phyloP scores from a whole-genome alignment of 768 basidiomycete species.

The Psilocybe azurescens region DNA sequence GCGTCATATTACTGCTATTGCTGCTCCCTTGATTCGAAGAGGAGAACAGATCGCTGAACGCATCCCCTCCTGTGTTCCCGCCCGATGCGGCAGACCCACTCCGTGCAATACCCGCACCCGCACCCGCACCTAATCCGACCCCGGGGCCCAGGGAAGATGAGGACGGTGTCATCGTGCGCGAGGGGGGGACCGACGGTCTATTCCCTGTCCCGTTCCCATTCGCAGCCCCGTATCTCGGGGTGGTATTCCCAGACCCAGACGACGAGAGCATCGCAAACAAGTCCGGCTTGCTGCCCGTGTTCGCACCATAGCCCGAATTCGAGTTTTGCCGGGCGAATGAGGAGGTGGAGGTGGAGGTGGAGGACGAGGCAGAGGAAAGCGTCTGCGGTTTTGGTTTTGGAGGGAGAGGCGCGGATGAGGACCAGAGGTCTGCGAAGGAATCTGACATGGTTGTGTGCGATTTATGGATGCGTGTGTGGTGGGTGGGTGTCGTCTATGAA shows the following conservation, averaged over 20 bases:
- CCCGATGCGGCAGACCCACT: conserved; percentile 31
- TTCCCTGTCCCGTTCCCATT: background rate
- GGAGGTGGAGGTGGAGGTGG: conserved; percentile 21
- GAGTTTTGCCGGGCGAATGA: conserved; percentile 8
- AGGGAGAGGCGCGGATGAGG: conserved; percentile 62
- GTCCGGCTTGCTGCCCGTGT: conserved; percentile 21
- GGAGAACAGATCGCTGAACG: conserved; percentile 74
- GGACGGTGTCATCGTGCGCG: conserved; percentile 18
- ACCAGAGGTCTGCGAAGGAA: conserved; percentile 82
- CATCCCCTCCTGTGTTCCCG: conserved; percentile 52
- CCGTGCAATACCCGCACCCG: background rate
- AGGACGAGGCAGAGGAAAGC: conserved; percentile 40
- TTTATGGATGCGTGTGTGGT: background rate
- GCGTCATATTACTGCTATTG: conserved; percentile 53
- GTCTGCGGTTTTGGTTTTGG: conserved; percentile 44
- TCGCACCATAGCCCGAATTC: background rate
- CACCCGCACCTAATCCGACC: background rate
- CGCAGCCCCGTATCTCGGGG: conserved; percentile 9
- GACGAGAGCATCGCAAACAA: conserved; percentile 29
- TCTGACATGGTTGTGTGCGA: conserved; percentile 55
- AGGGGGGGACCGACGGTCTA: background rate
- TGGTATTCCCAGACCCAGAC: conserved; percentile 12
- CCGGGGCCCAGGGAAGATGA: conserved; percentile 17
- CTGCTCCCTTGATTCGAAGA: conserved; percentile 22
- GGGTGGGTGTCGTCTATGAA: background rate